Conservation (phyloP, 2,329 filamentous ascomycete genomes). For the Aspergillus felis region DNA sequence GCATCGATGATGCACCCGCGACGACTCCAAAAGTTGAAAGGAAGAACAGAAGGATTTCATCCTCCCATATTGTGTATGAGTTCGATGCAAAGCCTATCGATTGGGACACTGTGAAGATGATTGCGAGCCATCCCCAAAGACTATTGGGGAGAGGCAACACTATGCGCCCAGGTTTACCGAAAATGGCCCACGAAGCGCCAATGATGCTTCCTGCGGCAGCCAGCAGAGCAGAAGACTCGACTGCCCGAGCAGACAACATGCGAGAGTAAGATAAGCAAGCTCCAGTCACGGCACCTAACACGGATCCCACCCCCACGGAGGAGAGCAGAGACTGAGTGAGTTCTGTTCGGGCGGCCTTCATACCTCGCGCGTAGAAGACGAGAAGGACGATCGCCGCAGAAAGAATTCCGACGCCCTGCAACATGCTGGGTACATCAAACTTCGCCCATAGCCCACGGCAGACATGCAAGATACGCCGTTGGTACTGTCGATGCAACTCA, state of each 20-base stretch:
- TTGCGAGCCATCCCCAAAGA: conserved; percentile 83
- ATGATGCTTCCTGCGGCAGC: conserved; percentile 45
- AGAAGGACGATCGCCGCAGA: conserved; percentile 64
- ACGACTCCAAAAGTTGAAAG: conserved; percentile 79
- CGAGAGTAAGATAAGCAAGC: conserved; percentile 16
- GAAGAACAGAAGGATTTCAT: conserved; percentile 89
- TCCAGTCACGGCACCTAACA: conserved; percentile 38
- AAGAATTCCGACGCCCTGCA: conserved; percentile 70
- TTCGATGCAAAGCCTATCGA: conserved; percentile 95
- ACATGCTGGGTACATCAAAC: conserved; percentile 85
- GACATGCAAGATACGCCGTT: conserved; percentile 69
- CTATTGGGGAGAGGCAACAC: conserved; percentile 62
- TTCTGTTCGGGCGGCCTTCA: conserved; percentile 51
- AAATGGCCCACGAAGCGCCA: conserved; percentile 39
- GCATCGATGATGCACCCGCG: conserved; percentile 70
- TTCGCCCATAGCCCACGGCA: conserved; percentile 87
- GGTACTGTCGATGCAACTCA: conserved; percentile 66
- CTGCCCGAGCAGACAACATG: conserved; percentile 24
- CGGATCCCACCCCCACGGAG: conserved; percentile 48
- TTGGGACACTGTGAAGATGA: conserved; percentile 77
- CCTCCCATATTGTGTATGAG: conserved; percentile 98
- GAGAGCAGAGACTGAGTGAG: conserved; percentile 52
- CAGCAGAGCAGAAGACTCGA: conserved; percentile 37
- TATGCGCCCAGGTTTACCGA: conserved; percentile 38
- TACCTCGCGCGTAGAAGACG: conserved; percentile 65